Percentiles rank a stretch among this genome's conserved stretches.
These are phyloP conservation scores for Discostella stelligera DNA, from an alignment of 352 stramenopile species.

Conservation along the genomic window DNA sequence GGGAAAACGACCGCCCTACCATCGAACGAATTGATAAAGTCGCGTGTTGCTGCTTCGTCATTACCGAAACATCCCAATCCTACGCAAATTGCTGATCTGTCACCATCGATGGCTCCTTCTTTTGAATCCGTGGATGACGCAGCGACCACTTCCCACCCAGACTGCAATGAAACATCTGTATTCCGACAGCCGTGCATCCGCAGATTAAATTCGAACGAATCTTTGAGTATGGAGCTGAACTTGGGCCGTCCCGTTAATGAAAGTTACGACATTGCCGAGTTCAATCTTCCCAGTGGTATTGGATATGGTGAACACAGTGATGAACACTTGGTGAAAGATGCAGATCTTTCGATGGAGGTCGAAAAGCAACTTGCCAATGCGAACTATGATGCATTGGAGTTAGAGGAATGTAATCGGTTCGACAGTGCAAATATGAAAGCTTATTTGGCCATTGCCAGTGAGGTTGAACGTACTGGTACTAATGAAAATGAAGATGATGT, in stretches of 20 bases:
- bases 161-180: constrained; percentile 1
- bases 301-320: background rate
- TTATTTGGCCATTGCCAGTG: background rate
- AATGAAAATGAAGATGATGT: background rate
- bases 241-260: constrained; percentile 27
- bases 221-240: constrained; percentile 13
- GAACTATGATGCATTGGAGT: background rate
- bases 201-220: constrained; percentile 5
- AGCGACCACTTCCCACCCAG: background rate
- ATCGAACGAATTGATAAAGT: background rate
- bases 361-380: constrained; percentile 1
- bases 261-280: constrained; percentile 17
- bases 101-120: background rate
- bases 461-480: background rate
- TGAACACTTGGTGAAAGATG: constrained; percentile 4
- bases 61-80: background rate
- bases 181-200: constrained; percentile 27
- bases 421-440: background rate
- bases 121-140: background rate
- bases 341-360: constrained; percentile 25
- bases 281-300: background rate
- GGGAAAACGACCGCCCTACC: background rate
- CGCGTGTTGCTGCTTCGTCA: background rate
- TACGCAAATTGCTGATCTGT: no score
- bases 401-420: background rate